Percentiles rank a stretch among this genome's conserved stretches.
Evolutionary conservation across 371 early-diverging fungal species (phyloP).

Genomic region (Umbelopsis sp.): DNA sequence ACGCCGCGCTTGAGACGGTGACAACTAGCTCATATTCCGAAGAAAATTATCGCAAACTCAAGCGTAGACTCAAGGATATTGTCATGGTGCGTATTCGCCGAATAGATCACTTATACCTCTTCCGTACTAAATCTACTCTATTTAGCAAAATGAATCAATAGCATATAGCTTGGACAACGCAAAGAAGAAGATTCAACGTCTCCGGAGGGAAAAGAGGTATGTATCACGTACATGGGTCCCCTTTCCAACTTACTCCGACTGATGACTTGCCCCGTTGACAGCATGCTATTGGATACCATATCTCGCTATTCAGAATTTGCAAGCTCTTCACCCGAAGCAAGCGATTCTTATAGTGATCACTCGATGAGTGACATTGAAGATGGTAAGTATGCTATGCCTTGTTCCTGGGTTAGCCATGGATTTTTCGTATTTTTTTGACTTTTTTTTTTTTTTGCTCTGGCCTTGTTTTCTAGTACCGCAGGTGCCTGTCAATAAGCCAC

Average conservation of each 20-base stretch:
- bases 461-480: constrained; percentile 9
- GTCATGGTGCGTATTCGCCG: constrained; percentile 43
- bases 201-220: constrained; percentile 63
- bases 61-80: constrained; percentile 58
- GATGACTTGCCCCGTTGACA: not conserved
- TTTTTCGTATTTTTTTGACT: not conserved
- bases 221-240: constrained; percentile 11
- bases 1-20: constrained; percentile 1
- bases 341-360: constrained; percentile 4
- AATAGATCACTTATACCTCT: not conserved
- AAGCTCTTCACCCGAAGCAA: not conserved
- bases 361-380: constrained; percentile 8
- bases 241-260: not conserved
- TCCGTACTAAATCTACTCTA: not conserved
- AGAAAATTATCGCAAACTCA: constrained; percentile 54
- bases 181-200: constrained; percentile 44
- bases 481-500: constrained; percentile 12
- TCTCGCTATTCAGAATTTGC: constrained; percentile 6
- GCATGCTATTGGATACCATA: constrained; percentile 14
- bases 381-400: not conserved
- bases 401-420: not conserved
- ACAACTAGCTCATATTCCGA: constrained; percentile 31
- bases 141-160: constrained; percentile 54
- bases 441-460: not conserved
- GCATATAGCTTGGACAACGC: constrained; percentile 44